Evolutionary conservation across 2,329 filamentous ascomycete species (phyloP).

Genomic region (Colletotrichum navitas): DNA sequence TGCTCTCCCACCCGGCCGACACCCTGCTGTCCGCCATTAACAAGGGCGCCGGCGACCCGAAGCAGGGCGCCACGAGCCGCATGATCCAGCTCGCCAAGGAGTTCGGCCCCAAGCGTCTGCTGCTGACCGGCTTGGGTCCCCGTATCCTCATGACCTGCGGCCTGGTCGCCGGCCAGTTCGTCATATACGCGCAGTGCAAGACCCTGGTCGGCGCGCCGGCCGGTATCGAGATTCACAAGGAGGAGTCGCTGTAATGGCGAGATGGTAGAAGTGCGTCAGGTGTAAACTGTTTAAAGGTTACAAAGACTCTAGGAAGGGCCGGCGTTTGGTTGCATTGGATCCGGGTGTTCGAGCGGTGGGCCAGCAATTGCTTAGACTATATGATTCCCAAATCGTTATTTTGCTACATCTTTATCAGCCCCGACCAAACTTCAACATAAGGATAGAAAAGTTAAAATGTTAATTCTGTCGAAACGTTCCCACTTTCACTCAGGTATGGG

Average conservation of each 20-base stretch:
- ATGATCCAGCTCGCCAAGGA: conserved; percentile 66
- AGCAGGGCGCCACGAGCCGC: conserved; percentile 61
- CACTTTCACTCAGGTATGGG: too few relatives aligned
- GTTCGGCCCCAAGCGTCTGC: conserved; percentile 62
- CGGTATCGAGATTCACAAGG: conserved; percentile 66
- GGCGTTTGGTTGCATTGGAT: conserved; percentile 24
- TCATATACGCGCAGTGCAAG: conserved; percentile 69
- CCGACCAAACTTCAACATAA: fast-evolving
- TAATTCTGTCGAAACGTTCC: too few relatives aligned
- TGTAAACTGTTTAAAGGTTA: neutral
- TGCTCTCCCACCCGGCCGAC: conserved; percentile 91
- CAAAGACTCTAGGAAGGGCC: neutral
- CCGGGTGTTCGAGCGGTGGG: conserved; percentile 11
- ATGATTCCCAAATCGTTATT: neutral
- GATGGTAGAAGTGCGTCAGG: neutral
- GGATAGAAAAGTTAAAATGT: neutral
- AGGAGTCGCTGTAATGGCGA: conserved; percentile 44
- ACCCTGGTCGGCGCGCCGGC: conserved; percentile 64
- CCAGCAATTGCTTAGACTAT: conserved; percentile 5
- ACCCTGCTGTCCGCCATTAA: conserved; percentile 68
- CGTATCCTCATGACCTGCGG: conserved; percentile 67
- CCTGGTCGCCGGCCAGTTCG: conserved; percentile 65
- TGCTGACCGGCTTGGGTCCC: conserved; percentile 63
- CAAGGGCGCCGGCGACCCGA: conserved; percentile 64
- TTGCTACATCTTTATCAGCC: neutral